Percentiles rank a stretch among this genome's conserved stretches.
Evolutionary conservation across 2,329 filamentous ascomycete species (phyloP).

Genomic region (Calonectria multiphialidica): DNA sequence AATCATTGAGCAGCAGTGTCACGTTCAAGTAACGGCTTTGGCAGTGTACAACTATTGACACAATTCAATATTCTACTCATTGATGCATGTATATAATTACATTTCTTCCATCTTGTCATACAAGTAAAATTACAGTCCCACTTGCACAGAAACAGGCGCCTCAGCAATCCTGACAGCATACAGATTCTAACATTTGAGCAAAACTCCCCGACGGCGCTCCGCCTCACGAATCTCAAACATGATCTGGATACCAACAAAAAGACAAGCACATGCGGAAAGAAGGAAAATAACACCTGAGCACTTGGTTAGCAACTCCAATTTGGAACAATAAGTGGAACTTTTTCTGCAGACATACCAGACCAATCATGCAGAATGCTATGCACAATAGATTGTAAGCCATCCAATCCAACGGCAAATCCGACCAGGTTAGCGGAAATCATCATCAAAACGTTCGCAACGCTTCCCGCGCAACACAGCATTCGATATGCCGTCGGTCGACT

Average conservation of each 20-base stretch:
- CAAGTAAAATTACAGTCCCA: slow-evolving; percentile 31
- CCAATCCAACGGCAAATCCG: slow-evolving; percentile 92
- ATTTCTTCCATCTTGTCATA: slow-evolving; percentile 20
- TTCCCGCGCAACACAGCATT: slow-evolving; percentile 83
- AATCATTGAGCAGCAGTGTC: not conserved
- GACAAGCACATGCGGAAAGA: slow-evolving; percentile 73
- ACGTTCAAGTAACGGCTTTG: not conserved
- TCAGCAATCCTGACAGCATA: not conserved
- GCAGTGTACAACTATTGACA: not conserved
- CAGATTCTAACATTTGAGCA: slow-evolving; percentile 79
- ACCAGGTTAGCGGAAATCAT: slow-evolving; percentile 97
- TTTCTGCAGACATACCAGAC: slow-evolving; percentile 64
- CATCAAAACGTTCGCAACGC: slow-evolving; percentile 87
- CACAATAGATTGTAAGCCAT: slow-evolving; percentile 84
- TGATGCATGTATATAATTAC: slow-evolving; percentile 18
- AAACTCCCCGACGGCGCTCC: slow-evolving; percentile 85
- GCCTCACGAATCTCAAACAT: slow-evolving; percentile 96
- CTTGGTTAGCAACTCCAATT: slow-evolving; percentile 35
- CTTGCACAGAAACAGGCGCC: slow-evolving; percentile 2
- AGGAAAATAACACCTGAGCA: slow-evolving; percentile 77
- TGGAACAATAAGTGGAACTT: too few relatives aligned
- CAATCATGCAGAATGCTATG: slow-evolving; percentile 81
- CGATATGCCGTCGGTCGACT: slow-evolving; percentile 79
- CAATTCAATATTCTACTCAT: slow-evolving; percentile 15
- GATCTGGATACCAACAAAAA: slow-evolving; percentile 89